These are phyloP conservation scores for Ogataea glucozyma DNA, from an alignment of 805 yeast species.

Conservation along the genomic window DNA sequence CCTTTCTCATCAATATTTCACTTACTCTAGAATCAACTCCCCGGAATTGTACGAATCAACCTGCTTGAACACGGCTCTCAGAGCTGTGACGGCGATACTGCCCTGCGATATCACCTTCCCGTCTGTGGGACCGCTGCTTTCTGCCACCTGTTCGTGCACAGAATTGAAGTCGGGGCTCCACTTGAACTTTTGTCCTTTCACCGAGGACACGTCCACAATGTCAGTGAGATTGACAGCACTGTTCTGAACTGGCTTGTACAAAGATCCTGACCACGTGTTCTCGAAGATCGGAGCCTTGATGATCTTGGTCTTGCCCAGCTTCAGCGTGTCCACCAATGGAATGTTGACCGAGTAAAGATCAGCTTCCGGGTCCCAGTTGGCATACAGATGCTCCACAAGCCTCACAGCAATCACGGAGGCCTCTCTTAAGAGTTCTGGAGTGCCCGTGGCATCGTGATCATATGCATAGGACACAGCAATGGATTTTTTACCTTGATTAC, in stretches of 20 bases:
- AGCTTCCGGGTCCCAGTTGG: slow-evolving; percentile 55
- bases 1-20: slow-evolving; percentile 11
- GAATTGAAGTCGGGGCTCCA: slow-evolving; percentile 85
- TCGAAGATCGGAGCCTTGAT: slow-evolving; percentile 76
- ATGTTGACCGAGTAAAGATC: slow-evolving; percentile 85
- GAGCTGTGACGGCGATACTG: slow-evolving; percentile 63
- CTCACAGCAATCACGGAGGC: slow-evolving; percentile 72
- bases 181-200: slow-evolving; percentile 50
- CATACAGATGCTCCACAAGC: slow-evolving; percentile 58
- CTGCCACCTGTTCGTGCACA: slow-evolving; percentile 56
- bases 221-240: slow-evolving; percentile 30
- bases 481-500: slow-evolving; percentile 65
- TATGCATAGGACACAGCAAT: slow-evolving; percentile 90
- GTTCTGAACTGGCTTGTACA: slow-evolving; percentile 21
- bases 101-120: slow-evolving; percentile 69
- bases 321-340: slow-evolving; percentile 63
- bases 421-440: slow-evolving; percentile 49
- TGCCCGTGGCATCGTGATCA: slow-evolving; percentile 48
- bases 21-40: slow-evolving; percentile 55
- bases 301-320: slow-evolving; percentile 58
- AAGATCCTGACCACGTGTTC: slow-evolving; percentile 65
- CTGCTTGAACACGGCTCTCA: slow-evolving; percentile 69
- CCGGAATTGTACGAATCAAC: slow-evolving; percentile 51
- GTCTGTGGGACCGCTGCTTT: slow-evolving; percentile 54
- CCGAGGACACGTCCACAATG: slow-evolving; percentile 48